Evolutionary conservation across 805 yeast genomes (phyloP).

Genomic region (Blastobotrys peoriensis): DNA sequence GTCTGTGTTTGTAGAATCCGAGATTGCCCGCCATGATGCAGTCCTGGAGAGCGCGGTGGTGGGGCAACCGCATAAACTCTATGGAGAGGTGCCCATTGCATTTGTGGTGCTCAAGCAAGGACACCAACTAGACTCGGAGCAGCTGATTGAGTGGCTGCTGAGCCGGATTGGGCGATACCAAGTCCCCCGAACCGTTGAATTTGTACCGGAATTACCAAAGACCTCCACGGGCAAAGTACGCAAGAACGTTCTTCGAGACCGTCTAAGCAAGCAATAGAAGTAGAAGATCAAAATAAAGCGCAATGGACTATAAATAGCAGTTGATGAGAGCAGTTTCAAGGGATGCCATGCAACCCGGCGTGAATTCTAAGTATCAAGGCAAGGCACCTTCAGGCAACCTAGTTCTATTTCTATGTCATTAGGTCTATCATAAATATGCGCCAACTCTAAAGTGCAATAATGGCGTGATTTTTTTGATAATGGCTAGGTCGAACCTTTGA

Average conservation of each 20-base stretch:
- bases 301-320: too few species aligned
- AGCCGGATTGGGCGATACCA: slow-evolving; percentile 30
- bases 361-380: too few species aligned
- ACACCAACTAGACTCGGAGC: slow-evolving; percentile 14
- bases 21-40: slow-evolving; percentile 23
- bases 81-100: slow-evolving; percentile 33
- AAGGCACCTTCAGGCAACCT: too few species aligned
- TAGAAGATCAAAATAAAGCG: too few species aligned
- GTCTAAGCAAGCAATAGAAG: too few species aligned
- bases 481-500: too few species aligned
- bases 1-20: slow-evolving; percentile 30
- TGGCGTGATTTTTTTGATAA: too few species aligned
- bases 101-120: slow-evolving; percentile 22
- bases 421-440: too few species aligned
- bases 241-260: slow-evolving; percentile 29
- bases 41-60: slow-evolving; percentile 31
- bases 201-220: slow-evolving; percentile 29
- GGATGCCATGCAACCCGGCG: too few species aligned
- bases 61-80: slow-evolving; percentile 28
- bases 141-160: slow-evolving; percentile 21
- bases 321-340: too few species aligned
- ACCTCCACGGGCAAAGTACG: slow-evolving; percentile 34
- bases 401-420: too few species aligned
- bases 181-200: slow-evolving; percentile 25
- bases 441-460: too few species aligned